These are phyloP conservation scores for Pholiota adiposa DNA, from an alignment of 1,284 basidiomycete genomes.

Conservation along the genomic window DNA sequence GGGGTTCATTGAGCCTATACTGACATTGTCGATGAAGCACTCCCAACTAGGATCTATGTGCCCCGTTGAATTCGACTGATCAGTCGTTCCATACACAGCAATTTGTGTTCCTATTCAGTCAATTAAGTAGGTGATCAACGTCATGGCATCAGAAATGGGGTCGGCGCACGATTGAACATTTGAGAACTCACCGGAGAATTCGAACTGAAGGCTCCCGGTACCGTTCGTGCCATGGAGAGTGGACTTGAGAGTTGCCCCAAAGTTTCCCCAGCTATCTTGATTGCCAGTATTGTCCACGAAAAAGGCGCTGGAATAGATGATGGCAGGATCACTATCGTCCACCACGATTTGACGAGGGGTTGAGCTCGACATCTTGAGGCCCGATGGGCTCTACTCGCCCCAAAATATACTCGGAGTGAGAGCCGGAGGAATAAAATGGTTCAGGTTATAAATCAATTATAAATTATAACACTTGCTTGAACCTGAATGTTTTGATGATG, in stretches of 20 bases:
- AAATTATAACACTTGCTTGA: background rate
- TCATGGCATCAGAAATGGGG: background rate
- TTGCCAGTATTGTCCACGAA: conserved; percentile 10
- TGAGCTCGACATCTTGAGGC: conserved; percentile 6
- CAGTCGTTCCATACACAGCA: conserved; percentile 29
- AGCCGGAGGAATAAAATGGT: background rate
- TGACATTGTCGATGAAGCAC: conserved; percentile 31
- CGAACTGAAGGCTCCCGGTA: conserved; percentile 22
- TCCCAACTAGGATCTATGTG: conserved; percentile 28
- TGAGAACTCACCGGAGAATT: conserved; percentile 23
- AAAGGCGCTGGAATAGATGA: conserved; percentile 23
- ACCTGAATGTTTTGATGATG: background rate
- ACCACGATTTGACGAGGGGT: conserved; percentile 23
- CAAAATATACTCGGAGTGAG: background rate
- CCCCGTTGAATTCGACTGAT: conserved; percentile 16
- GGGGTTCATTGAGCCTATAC: conserved; percentile 24
- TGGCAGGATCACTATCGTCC: conserved; percentile 25
- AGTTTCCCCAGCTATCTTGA: conserved; percentile 23
- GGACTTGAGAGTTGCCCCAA: conserved; percentile 21
- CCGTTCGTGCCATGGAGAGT: conserved; percentile 25
- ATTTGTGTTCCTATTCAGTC: conserved; percentile 20
- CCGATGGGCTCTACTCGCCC: background rate
- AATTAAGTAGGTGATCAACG: background rate
- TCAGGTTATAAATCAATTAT: background rate
- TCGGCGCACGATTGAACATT: background rate